Percentiles rank a stretch among this genome's conserved stretches.
phyloP scores from a whole-genome alignment of 306 rosid species.

The Vicia sativa region DNA sequence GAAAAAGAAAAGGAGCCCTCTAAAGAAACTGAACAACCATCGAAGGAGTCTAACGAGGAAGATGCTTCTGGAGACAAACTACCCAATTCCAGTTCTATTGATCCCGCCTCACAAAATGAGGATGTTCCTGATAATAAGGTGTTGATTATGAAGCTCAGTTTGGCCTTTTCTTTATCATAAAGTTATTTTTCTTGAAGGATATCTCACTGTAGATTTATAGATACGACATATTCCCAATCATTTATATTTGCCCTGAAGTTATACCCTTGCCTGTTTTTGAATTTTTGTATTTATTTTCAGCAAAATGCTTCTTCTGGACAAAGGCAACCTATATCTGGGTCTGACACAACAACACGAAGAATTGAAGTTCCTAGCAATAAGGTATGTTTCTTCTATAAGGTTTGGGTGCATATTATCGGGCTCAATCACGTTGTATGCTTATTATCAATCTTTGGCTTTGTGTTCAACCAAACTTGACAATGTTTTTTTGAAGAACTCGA shows the following conservation, averaged over 20 bases:
- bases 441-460: constrained; percentile 8
- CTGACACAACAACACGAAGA: constrained; percentile 49
- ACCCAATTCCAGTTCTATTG: constrained; percentile 35
- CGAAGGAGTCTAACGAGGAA: constrained; percentile 45
- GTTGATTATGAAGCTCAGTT: constrained; percentile 6
- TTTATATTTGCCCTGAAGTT: neutral
- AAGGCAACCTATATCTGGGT: constrained; percentile 45
- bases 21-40: constrained; percentile 46
- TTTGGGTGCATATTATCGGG: neutral
- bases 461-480: neutral
- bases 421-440: neutral
- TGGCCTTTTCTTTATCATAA: neutral
- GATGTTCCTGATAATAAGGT: constrained; percentile 76
- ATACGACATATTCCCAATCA: neutral
- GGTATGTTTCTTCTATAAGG: constrained; percentile 46
- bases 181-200: neutral
- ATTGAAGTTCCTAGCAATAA: constrained; percentile 95
- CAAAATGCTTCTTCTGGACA: constrained; percentile 46
- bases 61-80: constrained; percentile 44
- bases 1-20: constrained; percentile 51
- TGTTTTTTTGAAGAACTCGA: neutral
- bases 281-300: constrained; percentile 38
- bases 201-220: neutral
- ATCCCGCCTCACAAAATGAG: constrained; percentile 37
- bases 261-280: neutral